Evolutionary conservation across 2,329 filamentous ascomycete genomes (phyloP).

Genomic region (Pseudogymnoascus sp.): DNA sequence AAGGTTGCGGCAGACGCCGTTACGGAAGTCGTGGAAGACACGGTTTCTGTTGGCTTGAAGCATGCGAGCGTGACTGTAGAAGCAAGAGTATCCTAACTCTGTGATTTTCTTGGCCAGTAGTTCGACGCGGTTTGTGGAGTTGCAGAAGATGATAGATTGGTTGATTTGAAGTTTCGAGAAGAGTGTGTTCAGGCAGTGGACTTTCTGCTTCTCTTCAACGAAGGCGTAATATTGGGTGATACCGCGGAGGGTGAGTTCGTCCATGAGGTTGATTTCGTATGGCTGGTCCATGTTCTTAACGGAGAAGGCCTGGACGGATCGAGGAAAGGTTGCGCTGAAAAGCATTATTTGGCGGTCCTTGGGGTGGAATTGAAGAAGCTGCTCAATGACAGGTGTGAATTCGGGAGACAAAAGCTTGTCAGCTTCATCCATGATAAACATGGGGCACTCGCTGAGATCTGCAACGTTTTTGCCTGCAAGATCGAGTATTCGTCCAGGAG

Average conservation of each 20-base stretch:
- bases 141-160: conserved; percentile 99
- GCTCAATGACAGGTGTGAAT: conserved; percentile 95
- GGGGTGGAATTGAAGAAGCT: conserved; percentile 88
- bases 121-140: conserved; percentile 97
- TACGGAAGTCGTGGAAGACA: conserved; percentile 98
- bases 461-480: conserved; percentile 93
- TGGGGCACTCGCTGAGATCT: conserved; percentile 90
- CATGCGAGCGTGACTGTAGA: conserved; percentile 99
- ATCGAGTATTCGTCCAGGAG: conserved; percentile 91
- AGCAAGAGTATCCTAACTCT: conserved; percentile 97
- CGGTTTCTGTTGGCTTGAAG: conserved; percentile 93
- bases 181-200: conserved; percentile 96
- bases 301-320: conserved; percentile 95
- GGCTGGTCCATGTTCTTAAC: conserved; percentile 96
- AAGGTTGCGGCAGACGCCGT: conserved; percentile 93
- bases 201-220: conserved; percentile 98
- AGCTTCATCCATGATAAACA: conserved; percentile 99
- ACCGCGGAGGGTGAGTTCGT: conserved; percentile 92
- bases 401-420: conserved; percentile 95
- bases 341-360: conserved; percentile 99
- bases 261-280: conserved; percentile 99
- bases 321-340: conserved; percentile 94
- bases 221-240: conserved; percentile 99
- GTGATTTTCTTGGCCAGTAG: conserved; percentile 98
- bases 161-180: conserved; percentile 99